Base-by-base conservation (phyloP, 2,329 filamentous ascomycete species). In the Claviceps paspali region DNA sequence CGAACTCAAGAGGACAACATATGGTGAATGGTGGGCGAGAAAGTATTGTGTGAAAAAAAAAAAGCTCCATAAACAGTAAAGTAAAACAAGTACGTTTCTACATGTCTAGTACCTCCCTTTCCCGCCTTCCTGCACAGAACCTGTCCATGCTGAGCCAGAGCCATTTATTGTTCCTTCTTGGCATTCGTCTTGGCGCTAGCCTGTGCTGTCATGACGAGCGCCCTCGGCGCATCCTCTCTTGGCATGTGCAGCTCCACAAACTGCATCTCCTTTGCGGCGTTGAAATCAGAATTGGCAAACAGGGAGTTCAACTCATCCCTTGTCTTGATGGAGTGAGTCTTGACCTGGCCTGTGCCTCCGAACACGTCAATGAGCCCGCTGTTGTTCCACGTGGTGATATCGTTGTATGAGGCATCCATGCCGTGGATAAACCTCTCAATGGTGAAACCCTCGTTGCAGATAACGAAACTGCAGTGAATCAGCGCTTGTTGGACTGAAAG, bases 401-500 rank as follows among this genome's bases (percentile, higher is more conserved):
- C 82, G 52, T 94, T 93, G 64, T 93, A 93, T 19, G 53, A 55
- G 23, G 73, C 82, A 7, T 86, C 65, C 75, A 80, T 80, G 37
- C 84, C 84, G 57, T 93, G 85, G 50, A 93, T 92, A 55, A 75
- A 82, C 22, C 86, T 76, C 61, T 94, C 86, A 54, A 92, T 91
- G 8, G 85, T 91, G 61, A 82, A 93, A 9, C 86, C 86, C 29
- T 87, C 75, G 54, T 92, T 92, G 67, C 82, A 85, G 47, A 93
- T 79, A 43, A 91, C 68, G 54, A 93, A 88, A 43, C 73, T 75
- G 38, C 9, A n/a, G 23, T 21, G 17, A 33, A 17, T 33, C 5
- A 43, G 41, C 31, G 37, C 17, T 15, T 15, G 2, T 17, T 22
- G 8, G 21, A 5, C 21, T 8, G 8, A 22, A 8, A 22, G 21